Percentiles rank a stretch among this genome's conserved stretches.
phyloP scores from a whole-genome alignment of 352 stramenopile species.

The Phytophthora colocasiae region DNA sequence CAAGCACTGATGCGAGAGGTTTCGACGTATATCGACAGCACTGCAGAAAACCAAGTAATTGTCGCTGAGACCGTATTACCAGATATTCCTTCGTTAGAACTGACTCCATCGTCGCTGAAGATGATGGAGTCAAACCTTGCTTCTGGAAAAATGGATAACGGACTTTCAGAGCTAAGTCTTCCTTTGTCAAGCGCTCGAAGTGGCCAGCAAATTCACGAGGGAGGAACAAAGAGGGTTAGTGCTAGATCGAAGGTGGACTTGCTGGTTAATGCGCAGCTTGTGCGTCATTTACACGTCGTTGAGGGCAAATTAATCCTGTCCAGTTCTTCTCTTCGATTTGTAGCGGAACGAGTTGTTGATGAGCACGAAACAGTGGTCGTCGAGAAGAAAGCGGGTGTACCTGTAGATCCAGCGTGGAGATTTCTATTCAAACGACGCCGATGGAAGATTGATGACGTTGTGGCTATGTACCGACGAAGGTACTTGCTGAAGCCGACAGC shows the following conservation, averaged over 20 bases:
- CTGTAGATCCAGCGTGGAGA: constrained; percentile 54
- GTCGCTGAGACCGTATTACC: constrained; percentile 8
- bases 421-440: constrained; percentile 80
- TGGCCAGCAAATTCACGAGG: constrained; percentile 13
- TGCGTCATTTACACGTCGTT: constrained; percentile 82
- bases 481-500: constrained; percentile 86
- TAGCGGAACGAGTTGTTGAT: constrained; percentile 73
- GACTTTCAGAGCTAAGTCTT: constrained; percentile 27
- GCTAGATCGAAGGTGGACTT: constrained; percentile 36
- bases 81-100: constrained; percentile 20
- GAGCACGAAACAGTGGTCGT: constrained; percentile 74
- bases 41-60: constrained; percentile 8
- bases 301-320: constrained; percentile 67
- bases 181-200: constrained; percentile 17
- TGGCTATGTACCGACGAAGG: constrained; percentile 70
- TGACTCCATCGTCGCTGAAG: constrained; percentile 35
- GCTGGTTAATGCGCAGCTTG: constrained; percentile 67
- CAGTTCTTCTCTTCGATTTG: constrained; percentile 62
- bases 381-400: constrained; percentile 51
- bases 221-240: constrained; percentile 17
- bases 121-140: constrained; percentile 38
- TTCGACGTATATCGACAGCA: constrained; percentile 58
- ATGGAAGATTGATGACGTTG: constrained; percentile 81
- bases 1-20: constrained; percentile 71
- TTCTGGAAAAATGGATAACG: constrained; percentile 19